A percentile compares a stretch with the other conserved stretches of the same genome.
Evolutionary conservation across 2,329 filamentous ascomycete genomes (phyloP).

Genomic region (Pseudocercospora macadamiae): DNA sequence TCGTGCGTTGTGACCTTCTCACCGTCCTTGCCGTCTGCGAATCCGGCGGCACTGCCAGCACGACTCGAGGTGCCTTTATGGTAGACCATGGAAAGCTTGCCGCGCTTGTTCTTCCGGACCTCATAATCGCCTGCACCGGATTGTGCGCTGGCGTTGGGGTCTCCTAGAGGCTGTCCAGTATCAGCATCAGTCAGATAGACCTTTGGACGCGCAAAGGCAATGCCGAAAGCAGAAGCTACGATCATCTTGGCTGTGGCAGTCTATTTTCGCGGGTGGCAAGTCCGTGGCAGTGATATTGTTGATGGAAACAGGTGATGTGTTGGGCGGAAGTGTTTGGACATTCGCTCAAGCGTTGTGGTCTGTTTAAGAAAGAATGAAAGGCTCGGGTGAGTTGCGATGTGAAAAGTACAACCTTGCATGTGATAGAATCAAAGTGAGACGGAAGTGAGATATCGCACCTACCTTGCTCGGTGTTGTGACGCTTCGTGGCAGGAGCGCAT

Average conservation of each 20-base stretch:
- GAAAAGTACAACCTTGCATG: not conserved
- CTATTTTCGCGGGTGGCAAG: not conserved
- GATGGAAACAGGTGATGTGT: not conserved
- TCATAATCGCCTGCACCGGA: constrained; percentile 28
- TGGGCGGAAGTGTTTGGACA: not conserved
- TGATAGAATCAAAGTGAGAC: not conserved
- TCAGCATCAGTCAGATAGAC: constrained; percentile 34
- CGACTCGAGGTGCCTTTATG: constrained; percentile 23
- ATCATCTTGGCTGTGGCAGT: constrained; percentile 10
- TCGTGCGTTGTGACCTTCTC: constrained; percentile 11
- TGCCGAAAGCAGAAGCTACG: constrained; percentile 16
- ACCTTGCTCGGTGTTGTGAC: constrained; percentile 12
- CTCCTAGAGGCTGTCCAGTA: constrained; percentile 33
- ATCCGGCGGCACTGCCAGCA: constrained; percentile 4
- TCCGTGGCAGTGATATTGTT: not conserved
- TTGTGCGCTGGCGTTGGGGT: constrained; percentile 6
- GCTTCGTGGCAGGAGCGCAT: constrained; percentile 33
- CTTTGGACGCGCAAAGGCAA: constrained; percentile 15
- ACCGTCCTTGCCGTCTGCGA: constrained; percentile 15
- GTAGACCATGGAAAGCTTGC: constrained; percentile 31
- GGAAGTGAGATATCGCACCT: constrained; percentile 3
- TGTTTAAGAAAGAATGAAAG: no score
- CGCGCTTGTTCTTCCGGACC: constrained; percentile 31
- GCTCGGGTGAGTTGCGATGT: no score
- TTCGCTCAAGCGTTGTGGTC: no score